These are phyloP conservation scores for Ustilago curta DNA, from an alignment of 1,284 basidiomycete genomes.

Conservation along the genomic window DNA sequence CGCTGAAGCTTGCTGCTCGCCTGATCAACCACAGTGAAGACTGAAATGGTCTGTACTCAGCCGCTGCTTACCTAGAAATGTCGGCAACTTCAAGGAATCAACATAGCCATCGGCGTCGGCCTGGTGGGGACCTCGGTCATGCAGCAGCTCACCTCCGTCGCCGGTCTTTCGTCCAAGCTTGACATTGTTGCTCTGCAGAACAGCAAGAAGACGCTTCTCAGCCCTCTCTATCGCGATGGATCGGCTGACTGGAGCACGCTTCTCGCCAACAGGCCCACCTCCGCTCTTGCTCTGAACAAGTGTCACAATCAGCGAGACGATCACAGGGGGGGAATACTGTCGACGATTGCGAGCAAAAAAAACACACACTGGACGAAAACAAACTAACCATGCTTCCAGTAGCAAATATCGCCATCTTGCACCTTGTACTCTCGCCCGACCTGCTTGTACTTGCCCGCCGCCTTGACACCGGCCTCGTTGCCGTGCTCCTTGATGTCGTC, in stretches of 20 bases:
- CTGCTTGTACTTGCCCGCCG: slow-evolving; percentile 93
- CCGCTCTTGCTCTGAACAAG: slow-evolving; percentile 57
- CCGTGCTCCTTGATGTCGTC: slow-evolving; percentile 92
- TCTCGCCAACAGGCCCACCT: slow-evolving; percentile 41
- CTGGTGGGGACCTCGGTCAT: slow-evolving; percentile 67
- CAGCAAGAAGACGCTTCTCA: slow-evolving; percentile 66
- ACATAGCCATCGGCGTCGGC: slow-evolving; percentile 66
- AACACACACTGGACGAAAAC: background rate
- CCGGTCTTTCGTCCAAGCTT: slow-evolving; percentile 48
- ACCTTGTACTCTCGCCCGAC: slow-evolving; percentile 94
- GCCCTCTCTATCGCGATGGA: slow-evolving; percentile 36
- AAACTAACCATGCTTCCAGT: slow-evolving; percentile 55
- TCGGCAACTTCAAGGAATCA: slow-evolving; percentile 52
- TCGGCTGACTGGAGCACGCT: slow-evolving; percentile 53
- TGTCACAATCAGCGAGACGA: too few species aligned
- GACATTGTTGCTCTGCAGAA: slow-evolving; percentile 66
- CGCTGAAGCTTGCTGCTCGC: too few species aligned
- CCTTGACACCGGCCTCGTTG: slow-evolving; percentile 89
- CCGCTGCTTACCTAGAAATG: too few species aligned
- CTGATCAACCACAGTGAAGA: too few species aligned
- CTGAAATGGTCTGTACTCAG: too few species aligned
- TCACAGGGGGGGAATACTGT: slow-evolving; percentile 5
- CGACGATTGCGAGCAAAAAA: background rate
- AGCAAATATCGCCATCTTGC: slow-evolving; percentile 66
- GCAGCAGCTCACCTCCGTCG: slow-evolving; percentile 58